Base-by-base conservation (phyloP, 192 early-diverging fungal genomes). In the Geranomyces michiganensis region DNA sequence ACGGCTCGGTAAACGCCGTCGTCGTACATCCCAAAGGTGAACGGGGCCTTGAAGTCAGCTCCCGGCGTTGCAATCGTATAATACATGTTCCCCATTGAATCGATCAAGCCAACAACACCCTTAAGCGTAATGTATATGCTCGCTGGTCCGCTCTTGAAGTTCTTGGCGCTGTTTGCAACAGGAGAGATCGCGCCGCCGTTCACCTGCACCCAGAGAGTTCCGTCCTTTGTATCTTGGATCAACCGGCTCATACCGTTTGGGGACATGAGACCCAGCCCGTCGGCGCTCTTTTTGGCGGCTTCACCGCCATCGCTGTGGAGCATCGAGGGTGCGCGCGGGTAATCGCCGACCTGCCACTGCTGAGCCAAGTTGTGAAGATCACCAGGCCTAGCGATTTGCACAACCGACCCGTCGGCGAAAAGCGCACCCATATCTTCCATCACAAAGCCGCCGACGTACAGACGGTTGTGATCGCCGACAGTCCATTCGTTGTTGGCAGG, bases 281-380 rank as follows among this genome's bases (percentile, higher is more conserved):
- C 36, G 5, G 36, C 36, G 36, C 36, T 41, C 36, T 10, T 41
- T 41, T 41, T 41, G 21, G 51, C 51, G 21, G 51, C 51, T n/a
- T n/a, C 26, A 27, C 26, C 26, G 51, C 51, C 26, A 15, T 55
- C 51, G 21, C 21, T 24, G 51, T 55, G 51, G 51, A 55, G 51
- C 21, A 27, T 55, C 51, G 19, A 27, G 21, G 51, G 51, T 7
- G 51, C 21, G 26, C 21, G 19, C 51, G 19, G 51, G 21, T 24
- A n/a, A 27, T 55, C 51, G 26, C 51, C 51, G 51, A 55, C 19
- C 51, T 55, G 21, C 51, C 51, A 55, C 51, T 24, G 19, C 51
- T 55, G 51, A 55, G 51, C 51, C 51, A 55, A 15, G 51, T 55
- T 27, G 21, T 24, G 51, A 55, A 27, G 51, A 24, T 27, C 51